A percentile compares a stretch with the other conserved stretches of the same genome.
Conservation (phyloP, 257 asterid species). For the Linderniella brevidens region DNA sequence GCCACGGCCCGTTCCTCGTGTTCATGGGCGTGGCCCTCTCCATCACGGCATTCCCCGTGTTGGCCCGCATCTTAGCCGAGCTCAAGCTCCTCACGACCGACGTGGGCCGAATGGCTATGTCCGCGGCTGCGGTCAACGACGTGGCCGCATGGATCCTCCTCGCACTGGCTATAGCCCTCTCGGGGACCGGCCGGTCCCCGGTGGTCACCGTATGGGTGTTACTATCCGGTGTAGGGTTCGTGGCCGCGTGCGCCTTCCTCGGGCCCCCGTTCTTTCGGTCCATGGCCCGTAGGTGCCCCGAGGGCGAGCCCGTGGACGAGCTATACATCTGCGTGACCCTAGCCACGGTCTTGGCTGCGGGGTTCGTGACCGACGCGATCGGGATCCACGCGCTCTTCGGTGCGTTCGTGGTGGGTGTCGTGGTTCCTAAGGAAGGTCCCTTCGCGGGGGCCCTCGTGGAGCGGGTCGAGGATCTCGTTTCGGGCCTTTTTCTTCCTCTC, state of each 20-base stretch:
- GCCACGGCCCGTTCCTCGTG: slow-evolving; percentile 25
- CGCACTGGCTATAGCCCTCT: slow-evolving; percentile 38
- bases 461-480: slow-evolving; percentile 32
- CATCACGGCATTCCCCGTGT: slow-evolving; percentile 34
- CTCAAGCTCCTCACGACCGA: slow-evolving; percentile 35
- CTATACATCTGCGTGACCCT: slow-evolving; percentile 27
- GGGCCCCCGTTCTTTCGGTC: slow-evolving; percentile 22
- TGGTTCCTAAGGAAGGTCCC: slow-evolving; percentile 36
- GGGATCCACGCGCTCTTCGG: slow-evolving; percentile 40
- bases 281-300: slow-evolving; percentile 26
- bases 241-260: slow-evolving; percentile 15
- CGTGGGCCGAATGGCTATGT: slow-evolving; percentile 39
- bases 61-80: slow-evolving; percentile 39
- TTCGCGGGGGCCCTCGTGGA: slow-evolving; percentile 33
- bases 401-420: slow-evolving; percentile 33
- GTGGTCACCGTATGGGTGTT: slow-evolving; percentile 27
- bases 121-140: slow-evolving; percentile 42
- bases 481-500: slow-evolving; percentile 31
- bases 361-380: slow-evolving; percentile 31
- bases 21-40: slow-evolving; percentile 45
- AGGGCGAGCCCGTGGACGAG: slow-evolving; percentile 34
- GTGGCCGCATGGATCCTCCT: slow-evolving; percentile 41
- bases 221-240: slow-evolving; percentile 20
- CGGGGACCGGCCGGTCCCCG: slow-evolving; percentile 25
- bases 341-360: slow-evolving; percentile 32